phyloP scores from a whole-genome alignment of 1,284 basidiomycete genomes.

The Salmacisia buchloeana region DNA sequence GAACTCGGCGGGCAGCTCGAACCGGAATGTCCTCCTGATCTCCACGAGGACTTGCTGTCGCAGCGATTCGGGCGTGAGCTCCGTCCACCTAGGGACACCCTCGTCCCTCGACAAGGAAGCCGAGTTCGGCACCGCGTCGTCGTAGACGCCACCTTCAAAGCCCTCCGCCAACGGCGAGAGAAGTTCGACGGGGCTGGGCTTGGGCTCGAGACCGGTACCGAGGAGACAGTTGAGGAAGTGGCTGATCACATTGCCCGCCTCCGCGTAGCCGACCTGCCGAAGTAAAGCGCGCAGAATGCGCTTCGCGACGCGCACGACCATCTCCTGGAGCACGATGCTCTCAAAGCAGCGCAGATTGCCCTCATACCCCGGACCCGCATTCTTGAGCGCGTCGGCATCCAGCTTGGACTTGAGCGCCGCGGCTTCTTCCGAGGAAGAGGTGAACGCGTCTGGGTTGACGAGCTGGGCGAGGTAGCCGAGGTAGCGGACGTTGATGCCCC shows the following conservation, averaged over 20 bases:
- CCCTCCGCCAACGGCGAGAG: constrained; percentile 25
- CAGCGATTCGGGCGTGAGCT: constrained; percentile 55
- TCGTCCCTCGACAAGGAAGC: background rate
- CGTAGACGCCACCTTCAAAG: background rate
- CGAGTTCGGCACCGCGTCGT: background rate
- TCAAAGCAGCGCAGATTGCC: constrained; percentile 41
- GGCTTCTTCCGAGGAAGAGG: background rate
- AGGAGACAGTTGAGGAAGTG: constrained; percentile 61
- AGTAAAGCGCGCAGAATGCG: constrained; percentile 55
- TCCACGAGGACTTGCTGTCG: constrained; percentile 52
- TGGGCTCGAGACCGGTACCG: constrained; percentile 53
- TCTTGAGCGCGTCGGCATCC: constrained; percentile 34
- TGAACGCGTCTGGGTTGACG: constrained; percentile 37
- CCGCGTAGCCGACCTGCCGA: constrained; percentile 22
- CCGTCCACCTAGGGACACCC: constrained; percentile 49
- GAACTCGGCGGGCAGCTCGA: constrained; percentile 52
- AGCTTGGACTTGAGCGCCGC: constrained; percentile 50
- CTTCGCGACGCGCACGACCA: constrained; percentile 59
- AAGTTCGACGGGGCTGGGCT: constrained; percentile 49
- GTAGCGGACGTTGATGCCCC: constrained; percentile 62
- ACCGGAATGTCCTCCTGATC: constrained; percentile 56
- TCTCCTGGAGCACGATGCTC: constrained; percentile 56
- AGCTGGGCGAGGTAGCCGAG: constrained; percentile 54
- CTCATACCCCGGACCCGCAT: constrained; percentile 42
- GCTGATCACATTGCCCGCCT: constrained; percentile 45